Base-by-base conservation (phyloP, 805 yeast genomes). In the Yamadazyma philogaea region DNA sequence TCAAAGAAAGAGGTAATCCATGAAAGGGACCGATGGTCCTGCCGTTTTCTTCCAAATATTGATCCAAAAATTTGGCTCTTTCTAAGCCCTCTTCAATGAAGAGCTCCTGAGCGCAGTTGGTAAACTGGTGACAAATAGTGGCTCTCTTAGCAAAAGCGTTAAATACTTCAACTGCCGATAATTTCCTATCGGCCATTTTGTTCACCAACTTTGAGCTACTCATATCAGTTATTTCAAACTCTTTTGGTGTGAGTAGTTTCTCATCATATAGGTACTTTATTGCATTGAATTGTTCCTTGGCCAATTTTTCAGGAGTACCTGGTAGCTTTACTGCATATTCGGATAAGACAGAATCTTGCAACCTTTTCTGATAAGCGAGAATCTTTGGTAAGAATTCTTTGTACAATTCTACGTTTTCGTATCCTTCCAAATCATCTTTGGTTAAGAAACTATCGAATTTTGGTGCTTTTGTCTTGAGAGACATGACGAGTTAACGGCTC, bases 1-100 rank as follows among this genome's bases (percentile, higher is more conserved):
- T 81, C 42, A 81, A 63, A 1, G 84, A 78, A 22, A 81, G 62
- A 2, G 87, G 87, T 24, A 82, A 61, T 1, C 87, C 87, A 52
- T 81, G 87, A 37, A 82, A 67, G 0, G 84, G 81, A 17, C 87
- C 87, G 30, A 76, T 56, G 1, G 73, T 59, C 47, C 74, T 68
- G 14, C 81, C 82, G 31, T 72, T 59, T 36, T 67, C 48, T 37
- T 56, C 59, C 40, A 51, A 75, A 53, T 74, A 71, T 16, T 68
- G 72, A 53, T 83, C 89, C 44, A 80, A 64, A 42, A 57, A 67
- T 50, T 70, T 57, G 5, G 88, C 88, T 43, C 73, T 66, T 45
- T 64, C 66, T 41, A 82, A 63, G 8, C 87, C 89, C 46, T 78
- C 77, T 10, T 77, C 81, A 33, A 77, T 64, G 54, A 83, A 80